These are phyloP conservation scores for Fusarium miscanthi DNA, from an alignment of 2,329 filamentous ascomycete genomes.

Conservation along the genomic window DNA sequence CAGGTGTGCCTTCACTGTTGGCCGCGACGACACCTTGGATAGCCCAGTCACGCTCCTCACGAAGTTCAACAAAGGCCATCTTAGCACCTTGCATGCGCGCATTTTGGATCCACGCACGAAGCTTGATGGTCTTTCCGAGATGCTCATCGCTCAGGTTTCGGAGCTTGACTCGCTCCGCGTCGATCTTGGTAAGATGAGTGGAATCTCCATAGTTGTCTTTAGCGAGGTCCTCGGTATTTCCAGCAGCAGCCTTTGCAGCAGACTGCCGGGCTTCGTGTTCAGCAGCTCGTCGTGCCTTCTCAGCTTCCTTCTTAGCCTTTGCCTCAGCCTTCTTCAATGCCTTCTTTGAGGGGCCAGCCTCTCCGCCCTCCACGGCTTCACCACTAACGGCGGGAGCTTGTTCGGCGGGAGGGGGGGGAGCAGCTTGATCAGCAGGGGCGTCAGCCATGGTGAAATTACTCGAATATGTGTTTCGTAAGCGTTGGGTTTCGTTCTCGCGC, in stretches of 20 bases:
- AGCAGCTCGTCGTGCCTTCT: slow-evolving; percentile 78
- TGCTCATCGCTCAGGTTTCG: slow-evolving; percentile 72
- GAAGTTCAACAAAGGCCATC: slow-evolving; percentile 89
- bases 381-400: slow-evolving; percentile 17
- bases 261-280: slow-evolving; percentile 79
- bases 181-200: slow-evolving; percentile 67
- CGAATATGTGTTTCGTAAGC: background rate
- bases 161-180: slow-evolving; percentile 69
- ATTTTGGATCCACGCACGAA: slow-evolving; percentile 88
- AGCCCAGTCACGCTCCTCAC: slow-evolving; percentile 78
- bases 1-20: slow-evolving; percentile 70
- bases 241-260: slow-evolving; percentile 72
- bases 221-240: slow-evolving; percentile 74
- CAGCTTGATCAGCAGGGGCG: slow-evolving; percentile 34
- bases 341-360: slow-evolving; percentile 62
- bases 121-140: slow-evolving; percentile 76
- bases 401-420: slow-evolving; percentile 32
- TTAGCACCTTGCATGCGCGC: slow-evolving; percentile 89
- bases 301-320: slow-evolving; percentile 89
- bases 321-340: slow-evolving; percentile 85
- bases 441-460: slow-evolving; percentile 34
- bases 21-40: slow-evolving; percentile 84
- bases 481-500: slow-evolving; percentile 12
- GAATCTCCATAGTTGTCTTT: slow-evolving; percentile 84
- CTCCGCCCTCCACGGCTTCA: slow-evolving; percentile 32